These are phyloP conservation scores for Schoenoplectus tabernaemontani DNA, from an alignment of 202 grass and related monocot species.

Conservation along the genomic window DNA sequence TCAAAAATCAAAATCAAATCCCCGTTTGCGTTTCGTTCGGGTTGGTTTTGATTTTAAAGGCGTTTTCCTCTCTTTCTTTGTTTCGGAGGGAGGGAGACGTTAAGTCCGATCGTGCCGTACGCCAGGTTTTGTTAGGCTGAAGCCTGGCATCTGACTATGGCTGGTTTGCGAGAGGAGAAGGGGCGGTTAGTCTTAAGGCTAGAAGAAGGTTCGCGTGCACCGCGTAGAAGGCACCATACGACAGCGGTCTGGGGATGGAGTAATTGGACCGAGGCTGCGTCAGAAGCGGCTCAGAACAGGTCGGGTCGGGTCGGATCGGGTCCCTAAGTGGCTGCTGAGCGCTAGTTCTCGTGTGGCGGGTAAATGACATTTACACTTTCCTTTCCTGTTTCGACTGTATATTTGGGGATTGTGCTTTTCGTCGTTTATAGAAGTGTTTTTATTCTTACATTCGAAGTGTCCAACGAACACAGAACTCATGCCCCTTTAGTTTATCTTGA, in stretches of 20 bases:
- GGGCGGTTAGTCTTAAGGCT: no score
- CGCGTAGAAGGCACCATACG: no score
- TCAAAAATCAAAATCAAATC: no score
- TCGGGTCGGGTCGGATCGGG: no score
- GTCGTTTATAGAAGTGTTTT: no score
- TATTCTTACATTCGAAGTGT: no score
- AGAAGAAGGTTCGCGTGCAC: neutral
- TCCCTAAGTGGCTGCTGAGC: neutral
- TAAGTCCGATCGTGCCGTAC: neutral
- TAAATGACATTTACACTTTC: neutral
- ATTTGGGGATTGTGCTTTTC: no score
- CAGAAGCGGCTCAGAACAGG: neutral
- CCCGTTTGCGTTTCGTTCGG: constrained; percentile 3
- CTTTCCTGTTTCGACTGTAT: no score
- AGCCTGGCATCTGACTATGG: no score
- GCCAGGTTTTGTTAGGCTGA: constrained; percentile 2
- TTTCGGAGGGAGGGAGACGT: neutral
- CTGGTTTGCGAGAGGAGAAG: neutral
- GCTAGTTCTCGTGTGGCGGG: neutral
- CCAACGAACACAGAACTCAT: no score
- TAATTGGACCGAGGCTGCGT: neutral
- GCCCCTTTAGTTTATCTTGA: no score
- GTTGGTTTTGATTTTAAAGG: neutral
- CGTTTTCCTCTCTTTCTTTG: neutral
- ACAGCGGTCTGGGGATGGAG: neutral